phyloP scores from a whole-genome alignment of 345 rosid genomes.

The Theobroma cacao region DNA sequence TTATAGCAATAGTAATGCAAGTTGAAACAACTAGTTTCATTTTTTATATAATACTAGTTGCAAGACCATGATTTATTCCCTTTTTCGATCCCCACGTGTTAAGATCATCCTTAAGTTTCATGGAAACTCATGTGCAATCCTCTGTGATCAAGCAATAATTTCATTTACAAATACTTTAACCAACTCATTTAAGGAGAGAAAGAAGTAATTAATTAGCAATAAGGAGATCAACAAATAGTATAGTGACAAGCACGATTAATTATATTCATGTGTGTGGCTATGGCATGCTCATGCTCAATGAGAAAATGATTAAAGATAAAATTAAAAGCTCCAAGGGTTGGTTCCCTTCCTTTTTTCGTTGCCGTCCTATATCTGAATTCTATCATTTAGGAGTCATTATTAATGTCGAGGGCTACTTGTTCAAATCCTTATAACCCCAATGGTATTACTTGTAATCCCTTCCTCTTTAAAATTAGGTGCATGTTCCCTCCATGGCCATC shows the following conservation, averaged over 20 bases:
- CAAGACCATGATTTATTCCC: not conserved
- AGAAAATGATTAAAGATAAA: not conserved
- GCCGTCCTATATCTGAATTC: constrained; percentile 4
- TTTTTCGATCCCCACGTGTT: no score
- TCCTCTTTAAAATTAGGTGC: constrained; percentile 3
- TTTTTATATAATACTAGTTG: not conserved
- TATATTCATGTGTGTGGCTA: not conserved
- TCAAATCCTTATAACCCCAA: no score
- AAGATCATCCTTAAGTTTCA: no score
- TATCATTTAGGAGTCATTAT: constrained; percentile 4
- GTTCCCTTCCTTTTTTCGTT: not conserved
- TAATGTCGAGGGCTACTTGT: no score
- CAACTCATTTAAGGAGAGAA: no score
- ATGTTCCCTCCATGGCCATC: constrained; percentile 8
- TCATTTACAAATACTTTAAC: no score
- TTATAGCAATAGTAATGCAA: no score
- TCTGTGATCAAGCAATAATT: no score
- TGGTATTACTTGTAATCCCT: not conserved
- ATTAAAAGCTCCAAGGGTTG: not conserved
- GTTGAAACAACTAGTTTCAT: no score
- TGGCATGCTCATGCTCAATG: not conserved
- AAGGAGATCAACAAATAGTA: no score
- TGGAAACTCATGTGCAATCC: no score
- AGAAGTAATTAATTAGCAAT: no score
- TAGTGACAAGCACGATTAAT: not conserved